phyloP scores from a whole-genome alignment of 306 rosid species.

The Geum urbanum region DNA sequence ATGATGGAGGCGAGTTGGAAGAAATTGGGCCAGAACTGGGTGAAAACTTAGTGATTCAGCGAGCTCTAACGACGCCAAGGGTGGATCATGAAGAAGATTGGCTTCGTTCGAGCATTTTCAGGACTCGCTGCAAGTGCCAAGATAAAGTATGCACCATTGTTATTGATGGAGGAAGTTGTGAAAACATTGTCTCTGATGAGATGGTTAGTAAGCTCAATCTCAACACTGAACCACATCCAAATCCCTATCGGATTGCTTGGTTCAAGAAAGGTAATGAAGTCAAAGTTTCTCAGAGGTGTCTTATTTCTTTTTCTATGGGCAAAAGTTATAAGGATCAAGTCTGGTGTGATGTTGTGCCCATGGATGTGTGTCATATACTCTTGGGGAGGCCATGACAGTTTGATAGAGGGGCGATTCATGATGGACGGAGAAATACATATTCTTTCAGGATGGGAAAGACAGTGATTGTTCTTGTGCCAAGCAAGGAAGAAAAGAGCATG shows the following conservation, averaged over 20 bases:
- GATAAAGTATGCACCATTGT: neutral
- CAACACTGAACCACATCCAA: neutral
- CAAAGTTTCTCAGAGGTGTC: neutral
- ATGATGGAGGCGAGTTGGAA: too few species aligned
- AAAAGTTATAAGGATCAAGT: neutral
- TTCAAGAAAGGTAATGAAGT: neutral
- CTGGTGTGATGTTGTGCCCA: neutral
- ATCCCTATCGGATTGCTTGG: neutral
- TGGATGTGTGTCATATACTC: constrained; percentile 4
- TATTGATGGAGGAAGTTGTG: neutral
- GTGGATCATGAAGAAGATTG: neutral
- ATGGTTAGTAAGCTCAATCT: neutral
- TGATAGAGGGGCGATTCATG: neutral
- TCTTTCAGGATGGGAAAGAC: too few species aligned
- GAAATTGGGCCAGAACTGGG: too few species aligned
- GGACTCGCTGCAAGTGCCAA: neutral
- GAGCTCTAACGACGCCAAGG: neutral
- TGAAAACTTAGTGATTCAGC: neutral
- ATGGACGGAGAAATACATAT: neutral
- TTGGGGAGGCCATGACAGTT: too few species aligned
- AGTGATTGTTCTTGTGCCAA: too few species aligned
- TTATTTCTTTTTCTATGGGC: neutral
- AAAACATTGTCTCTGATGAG: neutral
- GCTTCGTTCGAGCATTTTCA: neutral
- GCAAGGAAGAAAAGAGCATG: too few species aligned